Evolutionary conservation across 495 filamentous ascomycete genomes (phyloP).

Genomic region (Penicillium crystallinum): DNA sequence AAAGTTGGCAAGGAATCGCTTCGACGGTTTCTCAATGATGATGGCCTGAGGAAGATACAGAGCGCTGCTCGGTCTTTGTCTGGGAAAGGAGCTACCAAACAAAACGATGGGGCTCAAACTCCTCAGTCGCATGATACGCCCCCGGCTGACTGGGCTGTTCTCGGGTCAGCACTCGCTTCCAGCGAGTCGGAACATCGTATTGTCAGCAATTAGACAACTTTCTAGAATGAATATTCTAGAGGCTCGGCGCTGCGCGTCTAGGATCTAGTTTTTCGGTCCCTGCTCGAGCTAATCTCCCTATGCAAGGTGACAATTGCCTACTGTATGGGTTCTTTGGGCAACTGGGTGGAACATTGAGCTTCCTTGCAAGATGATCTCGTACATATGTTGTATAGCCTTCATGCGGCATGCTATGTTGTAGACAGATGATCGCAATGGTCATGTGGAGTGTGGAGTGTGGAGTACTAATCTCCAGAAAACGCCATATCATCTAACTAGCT

Average conservation of each 20-base stretch:
- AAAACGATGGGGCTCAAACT: background rate
- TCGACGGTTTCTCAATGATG: background rate
- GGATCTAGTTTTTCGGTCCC: too few species aligned
- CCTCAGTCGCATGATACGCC: background rate
- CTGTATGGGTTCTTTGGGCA: too few species aligned
- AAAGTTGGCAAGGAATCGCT: constrained; percentile 7
- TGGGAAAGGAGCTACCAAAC: background rate
- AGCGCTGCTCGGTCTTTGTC: background rate
- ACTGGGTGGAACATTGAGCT: too few species aligned
- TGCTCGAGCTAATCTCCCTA: too few species aligned
- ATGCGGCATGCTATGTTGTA: too few species aligned
- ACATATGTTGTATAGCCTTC: too few species aligned
- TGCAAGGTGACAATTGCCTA: too few species aligned
- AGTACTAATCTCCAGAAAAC: too few species aligned
- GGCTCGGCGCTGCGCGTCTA: background rate
- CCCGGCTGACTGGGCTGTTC: background rate
- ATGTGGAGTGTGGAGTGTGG: too few species aligned
- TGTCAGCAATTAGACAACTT: background rate
- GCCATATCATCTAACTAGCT: too few species aligned
- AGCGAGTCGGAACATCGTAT: background rate
- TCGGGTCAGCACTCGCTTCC: background rate
- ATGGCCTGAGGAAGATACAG: constrained; percentile 3
- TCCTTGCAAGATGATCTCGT: too few species aligned
- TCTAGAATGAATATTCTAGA: background rate
- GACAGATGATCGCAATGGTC: too few species aligned